Evolutionary conservation across 805 yeast genomes (phyloP).

Genomic region (Wickerhamomyces hampshirensis): DNA sequence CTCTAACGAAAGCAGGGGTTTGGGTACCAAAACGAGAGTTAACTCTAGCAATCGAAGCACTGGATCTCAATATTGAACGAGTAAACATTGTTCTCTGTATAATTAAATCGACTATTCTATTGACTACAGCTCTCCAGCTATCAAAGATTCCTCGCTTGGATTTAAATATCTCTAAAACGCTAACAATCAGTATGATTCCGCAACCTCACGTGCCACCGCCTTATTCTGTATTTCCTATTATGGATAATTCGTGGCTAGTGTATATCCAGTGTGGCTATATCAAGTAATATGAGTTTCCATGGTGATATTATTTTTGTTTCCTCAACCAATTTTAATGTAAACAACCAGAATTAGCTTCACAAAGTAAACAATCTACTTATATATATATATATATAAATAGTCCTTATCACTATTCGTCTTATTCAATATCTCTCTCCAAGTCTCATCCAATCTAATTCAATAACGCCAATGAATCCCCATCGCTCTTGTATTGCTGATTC

Average conservation of each 20-base stretch:
- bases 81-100: conserved; percentile 20
- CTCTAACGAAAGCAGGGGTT: conserved; percentile 26
- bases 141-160: no score
- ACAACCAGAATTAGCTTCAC: no score
- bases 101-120: background rate
- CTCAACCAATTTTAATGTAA: no score
- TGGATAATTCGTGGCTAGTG: no score
- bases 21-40: conserved; percentile 12
- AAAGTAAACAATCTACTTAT: conserved; percentile 10
- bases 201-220: conserved; percentile 16
- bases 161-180: background rate
- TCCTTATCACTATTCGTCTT: no score
- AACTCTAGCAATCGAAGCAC: conserved; percentile 18
- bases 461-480: conserved; percentile 3
- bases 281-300: conserved; percentile 6
- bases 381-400: no score
- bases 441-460: conserved; percentile 1
- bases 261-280: no score
- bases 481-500: conserved; percentile 2
- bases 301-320: no score
- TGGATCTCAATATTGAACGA: conserved; percentile 26
- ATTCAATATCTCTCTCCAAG: background rate
- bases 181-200: conserved; percentile 7
- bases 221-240: conserved; percentile 3
- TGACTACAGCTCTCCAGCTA: no score